Conservation (phyloP, 208 protist genomes). For the Crithidia bombi region DNA sequence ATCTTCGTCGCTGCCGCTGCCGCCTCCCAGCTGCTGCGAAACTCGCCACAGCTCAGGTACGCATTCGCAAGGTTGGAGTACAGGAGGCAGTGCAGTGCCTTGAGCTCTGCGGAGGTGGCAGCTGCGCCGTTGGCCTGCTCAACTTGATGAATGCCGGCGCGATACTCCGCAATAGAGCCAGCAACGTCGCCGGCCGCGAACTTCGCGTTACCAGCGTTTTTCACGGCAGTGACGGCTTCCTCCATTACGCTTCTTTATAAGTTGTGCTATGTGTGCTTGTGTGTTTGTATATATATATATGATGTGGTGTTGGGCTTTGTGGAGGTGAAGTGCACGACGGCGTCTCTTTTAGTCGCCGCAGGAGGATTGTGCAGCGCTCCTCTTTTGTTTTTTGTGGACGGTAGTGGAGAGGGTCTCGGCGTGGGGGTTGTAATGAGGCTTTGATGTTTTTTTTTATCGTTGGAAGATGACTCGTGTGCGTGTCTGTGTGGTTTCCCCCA, state of each 20-base stretch:
- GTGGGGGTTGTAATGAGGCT: too few species aligned
- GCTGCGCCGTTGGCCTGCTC: slow-evolving; percentile 5
- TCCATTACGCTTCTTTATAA: slow-evolving; percentile 21
- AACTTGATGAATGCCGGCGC: slow-evolving; percentile 33
- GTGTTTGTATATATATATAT: too few species aligned
- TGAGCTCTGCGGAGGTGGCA: not conserved
- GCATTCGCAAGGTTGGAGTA: slow-evolving; percentile 82
- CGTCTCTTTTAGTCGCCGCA: too few species aligned
- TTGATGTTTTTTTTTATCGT: too few species aligned
- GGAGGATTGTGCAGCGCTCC: too few species aligned
- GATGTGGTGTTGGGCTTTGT: too few species aligned
- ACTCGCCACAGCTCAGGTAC: slow-evolving; percentile 39
- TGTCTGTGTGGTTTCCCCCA: too few species aligned
- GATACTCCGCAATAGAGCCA: slow-evolving; percentile 48
- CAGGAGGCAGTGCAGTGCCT: slow-evolving; percentile 42
- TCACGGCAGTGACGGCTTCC: slow-evolving; percentile 39
- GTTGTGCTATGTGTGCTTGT: too few species aligned
- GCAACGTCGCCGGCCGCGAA: slow-evolving; percentile 45
- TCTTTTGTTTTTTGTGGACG: too few species aligned
- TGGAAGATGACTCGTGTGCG: too few species aligned
- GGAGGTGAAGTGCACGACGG: too few species aligned
- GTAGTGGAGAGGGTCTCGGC: too few species aligned
- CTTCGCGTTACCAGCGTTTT: slow-evolving; percentile 64
- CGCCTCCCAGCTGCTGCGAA: slow-evolving; percentile 44
- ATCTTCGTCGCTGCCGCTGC: slow-evolving; percentile 41